Base-by-base conservation (phyloP, 371 early-diverging fungal species). In the Actinomortierella wolfii region DNA sequence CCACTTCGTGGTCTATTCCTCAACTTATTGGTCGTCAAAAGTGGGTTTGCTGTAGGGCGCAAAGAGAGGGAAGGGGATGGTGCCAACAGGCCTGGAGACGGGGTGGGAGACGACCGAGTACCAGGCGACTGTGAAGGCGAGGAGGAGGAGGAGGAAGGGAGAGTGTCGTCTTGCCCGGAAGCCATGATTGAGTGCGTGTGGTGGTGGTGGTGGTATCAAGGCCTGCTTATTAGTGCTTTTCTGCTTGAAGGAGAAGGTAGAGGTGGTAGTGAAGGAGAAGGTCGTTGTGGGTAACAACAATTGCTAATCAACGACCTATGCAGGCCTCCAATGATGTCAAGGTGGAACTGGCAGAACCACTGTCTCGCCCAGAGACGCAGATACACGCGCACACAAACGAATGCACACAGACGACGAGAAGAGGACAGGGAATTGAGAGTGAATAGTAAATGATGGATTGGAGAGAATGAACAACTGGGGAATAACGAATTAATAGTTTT, bases 1-100 rank as follows among this genome's bases (percentile, higher is more conserved):
- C 71, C 71, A 39, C 66, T 65, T 7, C 71, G 53, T 7, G 71
- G 71, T 21, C 71, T 61, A 21, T 61, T 64, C 28, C 23, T 43
- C 54, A 64, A 47, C n/a, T 51, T 59, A 39, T 48, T 68, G 15
- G 68, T 25, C 3, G 57, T 23, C 34, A 3, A 50, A 9, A 9
- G 57, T 46, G 29, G 64, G 5, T 18, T 18, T 4, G 20, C 24
- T 28, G 53, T 23, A 39, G 53, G 14, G 34, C 20, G 53, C 25
- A 51, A 28, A 28, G 55, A 21, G 14, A 14, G 44, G 7, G 54
- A 20, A 18, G 54, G 42, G 20, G 47, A 54, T 17, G 40, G 40
- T 28, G 60, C 14, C 18, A 45, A 40, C 13, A 40, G 53, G 8
- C 29, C 44, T 53, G 40, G 54, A 41, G 28, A 39, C n/a, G n/a